Percentiles rank a stretch among this genome's conserved stretches.
Conservation (phyloP, 2,329 filamentous ascomycete genomes). For the Diaporthe destruens region DNA sequence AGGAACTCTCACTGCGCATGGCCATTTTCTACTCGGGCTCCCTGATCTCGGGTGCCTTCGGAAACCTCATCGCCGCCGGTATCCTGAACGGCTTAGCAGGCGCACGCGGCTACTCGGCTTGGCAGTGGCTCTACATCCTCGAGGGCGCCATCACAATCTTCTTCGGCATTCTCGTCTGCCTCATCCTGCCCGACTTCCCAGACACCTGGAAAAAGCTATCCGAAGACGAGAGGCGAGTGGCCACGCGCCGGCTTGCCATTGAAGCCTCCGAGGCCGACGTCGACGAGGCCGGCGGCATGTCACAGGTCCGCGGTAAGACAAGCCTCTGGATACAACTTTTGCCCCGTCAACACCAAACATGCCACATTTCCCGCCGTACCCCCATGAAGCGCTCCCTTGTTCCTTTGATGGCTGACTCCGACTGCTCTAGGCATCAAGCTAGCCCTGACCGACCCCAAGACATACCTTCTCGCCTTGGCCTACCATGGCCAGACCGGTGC, state of each 20-base stretch:
- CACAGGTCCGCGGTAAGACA: conserved; percentile 36
- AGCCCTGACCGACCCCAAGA: conserved; percentile 40
- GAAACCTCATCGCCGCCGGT: conserved; percentile 39
- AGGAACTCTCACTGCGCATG: conserved; percentile 40
- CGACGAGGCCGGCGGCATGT: conserved; percentile 36
- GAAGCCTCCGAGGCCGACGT: conserved; percentile 40
- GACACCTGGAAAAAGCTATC: conserved; percentile 38
- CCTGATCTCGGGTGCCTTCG: conserved; percentile 39
- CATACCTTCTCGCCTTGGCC: conserved; percentile 39
- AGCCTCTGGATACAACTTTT: no score
- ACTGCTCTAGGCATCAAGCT: conserved; percentile 30
- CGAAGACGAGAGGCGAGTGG: conserved; percentile 39
- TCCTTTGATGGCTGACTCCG: no score
- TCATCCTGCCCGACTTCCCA: conserved; percentile 41
- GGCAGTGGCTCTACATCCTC: conserved; percentile 41
- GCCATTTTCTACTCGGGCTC: conserved; percentile 41
- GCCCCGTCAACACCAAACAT: no score
- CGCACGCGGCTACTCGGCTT: conserved; percentile 28
- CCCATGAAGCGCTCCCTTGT: no score
- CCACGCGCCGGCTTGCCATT: conserved; percentile 37
- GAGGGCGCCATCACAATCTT: conserved; percentile 40
- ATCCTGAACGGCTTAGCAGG: conserved; percentile 39
- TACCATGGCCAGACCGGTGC: conserved; percentile 40
- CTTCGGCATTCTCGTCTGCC: conserved; percentile 34
- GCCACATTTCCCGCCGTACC: no score